Evolutionary conservation across 352 stramenopile species (phyloP), one percentile per base, ranked within the genome.

Genomic region (Achlya hypogyna): DNA sequence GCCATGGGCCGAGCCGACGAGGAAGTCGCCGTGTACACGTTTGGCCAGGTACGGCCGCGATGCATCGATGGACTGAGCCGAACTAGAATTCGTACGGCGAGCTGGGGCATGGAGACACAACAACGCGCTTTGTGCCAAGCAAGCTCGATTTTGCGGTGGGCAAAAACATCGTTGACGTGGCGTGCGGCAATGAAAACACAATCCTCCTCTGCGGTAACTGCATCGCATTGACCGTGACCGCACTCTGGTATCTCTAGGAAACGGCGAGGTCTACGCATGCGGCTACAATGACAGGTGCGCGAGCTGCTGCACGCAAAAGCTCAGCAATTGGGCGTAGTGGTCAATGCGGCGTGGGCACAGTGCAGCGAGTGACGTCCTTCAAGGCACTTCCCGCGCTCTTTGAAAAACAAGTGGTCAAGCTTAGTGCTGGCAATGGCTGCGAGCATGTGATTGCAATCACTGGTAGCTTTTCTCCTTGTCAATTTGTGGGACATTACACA

Each of bases 351-450:
- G 78, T 88, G 9, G 88, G 83, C 1, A 81, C 83, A n/a, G 92
- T 77, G 1, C 86, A 95, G 31, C 78, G 86, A 35, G 75, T 97
- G 32, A 69, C 83, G 18, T 62, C 71, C 4, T 76, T 86, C 1
- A 77, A 71, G 23, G 58, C 63, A 2, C 78, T 96, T 1, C 53
- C 75, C 4, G 75, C 72, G 3, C 74, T 96, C 12, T 73, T 64
- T 27, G 79, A 78, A 34, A 83, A 91, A 66, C 78, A 85, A 45
- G 75, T 88, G 18, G 67, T 73, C 40, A 69, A 89, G 16, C 67
- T 98, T 10, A 89, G 95, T 65, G 88, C 91, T 12, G 93, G 87
- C 53, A 98, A 98, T 67, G 92, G 92, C 34, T 96, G 89, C 65
- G 92, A 98, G 52, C 92, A 98, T 74, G 79, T 95, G 31, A 79